A percentile compares a stretch with the other conserved stretches of the same genome.
These are phyloP conservation scores for Tolypocladium guangdongense DNA, from an alignment of 2,329 filamentous ascomycete species.

Conservation along the genomic window DNA sequence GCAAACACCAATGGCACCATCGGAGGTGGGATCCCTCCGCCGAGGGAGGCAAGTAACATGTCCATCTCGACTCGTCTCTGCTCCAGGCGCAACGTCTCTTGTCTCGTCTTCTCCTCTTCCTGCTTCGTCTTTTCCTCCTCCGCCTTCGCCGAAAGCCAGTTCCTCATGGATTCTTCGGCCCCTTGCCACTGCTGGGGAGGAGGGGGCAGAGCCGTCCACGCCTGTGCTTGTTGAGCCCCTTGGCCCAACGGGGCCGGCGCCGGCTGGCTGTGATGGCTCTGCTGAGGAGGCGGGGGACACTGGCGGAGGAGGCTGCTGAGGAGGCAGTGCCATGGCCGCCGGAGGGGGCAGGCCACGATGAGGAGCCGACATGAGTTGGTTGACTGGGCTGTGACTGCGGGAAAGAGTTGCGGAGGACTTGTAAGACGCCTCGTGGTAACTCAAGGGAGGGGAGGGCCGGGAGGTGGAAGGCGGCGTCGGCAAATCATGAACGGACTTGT, in stretches of 20 bases:
- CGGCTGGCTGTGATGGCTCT: conserved; percentile 13
- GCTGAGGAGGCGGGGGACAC: conserved; percentile 16
- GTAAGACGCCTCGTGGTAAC: conserved; percentile 34
- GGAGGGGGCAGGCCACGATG: conserved; percentile 61
- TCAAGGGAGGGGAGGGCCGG: conserved; percentile 44
- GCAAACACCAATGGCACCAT: conserved; percentile 68
- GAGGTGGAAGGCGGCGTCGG: conserved; percentile 46
- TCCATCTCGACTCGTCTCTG: conserved; percentile 63
- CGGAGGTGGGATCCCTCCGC: conserved; percentile 59
- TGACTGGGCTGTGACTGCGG: conserved; percentile 34
- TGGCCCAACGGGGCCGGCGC: conserved; percentile 14
- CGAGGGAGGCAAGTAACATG: conserved; percentile 58
- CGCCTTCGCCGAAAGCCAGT: conserved; percentile 58
- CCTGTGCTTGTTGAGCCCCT: conserved; percentile 22
- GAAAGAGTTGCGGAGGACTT: conserved; percentile 28
- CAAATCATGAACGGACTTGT: conserved; percentile 51
- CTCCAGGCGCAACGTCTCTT: conserved; percentile 57
- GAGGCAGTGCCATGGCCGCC: conserved; percentile 51
- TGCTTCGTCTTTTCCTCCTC: conserved; percentile 65
- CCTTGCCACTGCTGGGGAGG: conserved; percentile 56
- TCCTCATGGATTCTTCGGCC: conserved; percentile 59
- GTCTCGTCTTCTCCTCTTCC: conserved; percentile 59
- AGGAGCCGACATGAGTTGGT: conserved; percentile 55
- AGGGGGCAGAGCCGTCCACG: conserved; percentile 46
- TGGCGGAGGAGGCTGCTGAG: conserved; percentile 25